Evolutionary conservation across 1,284 basidiomycete species (phyloP).

Genomic region (Ceratobasidium sp.): DNA sequence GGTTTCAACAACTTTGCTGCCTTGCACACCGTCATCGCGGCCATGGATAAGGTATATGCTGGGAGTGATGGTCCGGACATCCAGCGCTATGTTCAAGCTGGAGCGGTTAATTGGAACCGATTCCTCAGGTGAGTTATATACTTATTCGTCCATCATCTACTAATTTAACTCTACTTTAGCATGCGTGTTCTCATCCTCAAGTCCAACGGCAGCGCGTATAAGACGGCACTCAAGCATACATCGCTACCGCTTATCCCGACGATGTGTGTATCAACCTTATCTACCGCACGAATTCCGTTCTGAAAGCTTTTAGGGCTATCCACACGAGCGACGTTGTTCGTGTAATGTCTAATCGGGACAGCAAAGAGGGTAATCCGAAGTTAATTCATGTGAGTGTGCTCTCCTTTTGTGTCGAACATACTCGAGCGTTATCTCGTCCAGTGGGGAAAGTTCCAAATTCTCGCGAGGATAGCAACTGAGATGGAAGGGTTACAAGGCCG

Average conservation of each 20-base stretch:
- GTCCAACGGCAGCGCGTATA: conserved; percentile 79
- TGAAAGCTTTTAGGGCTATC: conserved; percentile 69
- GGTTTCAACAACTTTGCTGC: conserved; percentile 63
- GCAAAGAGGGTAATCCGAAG: conserved; percentile 68
- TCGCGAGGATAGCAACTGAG: conserved; percentile 75
- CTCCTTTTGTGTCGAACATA: no score
- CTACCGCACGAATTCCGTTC: conserved; percentile 33
- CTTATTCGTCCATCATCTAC: neutral
- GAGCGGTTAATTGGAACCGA: conserved; percentile 74
- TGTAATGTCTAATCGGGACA: conserved; percentile 80
- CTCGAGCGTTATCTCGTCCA: neutral
- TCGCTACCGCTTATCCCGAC: conserved; percentile 85
- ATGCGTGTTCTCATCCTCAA: conserved; percentile 79
- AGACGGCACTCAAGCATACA: conserved; percentile 80
- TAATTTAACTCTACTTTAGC: conserved; percentile 57
- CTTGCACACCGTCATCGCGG: conserved; percentile 82
- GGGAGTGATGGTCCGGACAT: conserved; percentile 70
- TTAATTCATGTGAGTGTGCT: conserved; percentile 67
- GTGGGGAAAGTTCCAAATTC: conserved; percentile 88
- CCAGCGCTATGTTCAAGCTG: conserved; percentile 74
- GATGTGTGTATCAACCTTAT: conserved; percentile 66
- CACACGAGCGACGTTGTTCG: conserved; percentile 83
- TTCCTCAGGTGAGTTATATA: conserved; percentile 62
- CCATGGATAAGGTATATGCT: conserved; percentile 81
- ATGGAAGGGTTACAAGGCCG: conserved; percentile 79